Evolutionary conservation across 2,329 filamentous ascomycete species (phyloP), one percentile per base, ranked within the genome.

Genomic region (Clarireedia sp.): DNA sequence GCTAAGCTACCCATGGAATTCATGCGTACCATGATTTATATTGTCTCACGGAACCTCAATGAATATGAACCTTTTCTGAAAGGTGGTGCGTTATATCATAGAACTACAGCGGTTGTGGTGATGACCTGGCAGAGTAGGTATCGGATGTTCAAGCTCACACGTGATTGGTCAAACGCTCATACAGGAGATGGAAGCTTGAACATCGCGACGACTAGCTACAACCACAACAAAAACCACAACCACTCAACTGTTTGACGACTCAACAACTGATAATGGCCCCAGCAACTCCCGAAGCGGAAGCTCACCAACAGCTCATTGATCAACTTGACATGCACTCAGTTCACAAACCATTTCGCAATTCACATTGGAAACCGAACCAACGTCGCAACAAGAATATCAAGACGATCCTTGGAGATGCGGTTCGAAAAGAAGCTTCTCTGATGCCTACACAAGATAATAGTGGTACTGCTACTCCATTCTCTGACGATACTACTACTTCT

Each of bases 341-440:
- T 68, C 84, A 84, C 65, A 95, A 95, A 74, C 87, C 84, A 67
- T 99, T 96, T 78, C 91, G 92, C 71, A 96, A 90, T 69, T 78
- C 87, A 2, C 75, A 83, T 70, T 99, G 94, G 94, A 90, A 89
- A 68, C 90, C 94, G 16, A 90, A 92, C 62, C 87, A 91, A 72
- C 90, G 94, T 51, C 89, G 94, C 72, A 99, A 99, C 81, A 99
- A 99, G 78, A 97, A 96, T 72, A 86, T 97, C 73, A 97, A 97
- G 73, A 89, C 95, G 65, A 94, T 99, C 60, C 79, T 99, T 59
- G 87, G 90, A 57, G 94, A 99, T 67, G 89, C 87, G 12, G 83
- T 88, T 21, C 86, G 90, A 64, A 89, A 87, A 68, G 92, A 97
- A 75, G 89, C 90, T n/a, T 95, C 90, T 3, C 79, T 89, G 37